Evolutionary conservation across 1,139 yeast genomes (phyloP).

Genomic region (Trichomonascaceae sp.): DNA sequence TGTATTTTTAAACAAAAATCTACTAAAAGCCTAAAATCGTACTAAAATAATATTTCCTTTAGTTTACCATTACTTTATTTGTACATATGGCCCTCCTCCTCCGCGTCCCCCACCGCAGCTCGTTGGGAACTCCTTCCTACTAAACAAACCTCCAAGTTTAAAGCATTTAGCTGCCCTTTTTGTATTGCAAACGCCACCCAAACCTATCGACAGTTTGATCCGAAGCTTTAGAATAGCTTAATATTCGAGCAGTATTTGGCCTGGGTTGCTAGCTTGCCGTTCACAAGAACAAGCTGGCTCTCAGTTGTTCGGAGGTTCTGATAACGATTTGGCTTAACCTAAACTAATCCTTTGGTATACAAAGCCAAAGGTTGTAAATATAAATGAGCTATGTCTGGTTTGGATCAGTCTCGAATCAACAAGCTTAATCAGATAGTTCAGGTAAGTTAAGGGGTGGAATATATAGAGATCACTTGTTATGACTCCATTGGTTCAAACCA

Average conservation of each 20-base stretch:
- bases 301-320: not conserved
- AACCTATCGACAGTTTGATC: not conserved
- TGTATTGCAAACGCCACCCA: not conserved
- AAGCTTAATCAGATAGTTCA: constrained; percentile 37
- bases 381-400: not conserved
- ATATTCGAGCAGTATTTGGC: not conserved
- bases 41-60: not conserved
- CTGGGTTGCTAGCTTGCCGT: not conserved
- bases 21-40: not conserved
- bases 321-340: not conserved
- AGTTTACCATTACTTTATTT: not conserved
- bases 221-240: not conserved
- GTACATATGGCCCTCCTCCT: not conserved
- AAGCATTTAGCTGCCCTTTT: not conserved
- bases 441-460: constrained; percentile 19
- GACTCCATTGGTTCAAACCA: not conserved
- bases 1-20: not conserved
- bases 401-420: constrained; percentile 12
- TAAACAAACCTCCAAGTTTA: not conserved
- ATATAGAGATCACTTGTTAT: not conserved
- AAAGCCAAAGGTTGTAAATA: not conserved
- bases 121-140: not conserved
- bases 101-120: not conserved
- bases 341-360: not conserved
- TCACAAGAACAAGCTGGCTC: not conserved